Base-by-base conservation (phyloP, 441 rosid species). In the Lepidium campestre region DNA sequence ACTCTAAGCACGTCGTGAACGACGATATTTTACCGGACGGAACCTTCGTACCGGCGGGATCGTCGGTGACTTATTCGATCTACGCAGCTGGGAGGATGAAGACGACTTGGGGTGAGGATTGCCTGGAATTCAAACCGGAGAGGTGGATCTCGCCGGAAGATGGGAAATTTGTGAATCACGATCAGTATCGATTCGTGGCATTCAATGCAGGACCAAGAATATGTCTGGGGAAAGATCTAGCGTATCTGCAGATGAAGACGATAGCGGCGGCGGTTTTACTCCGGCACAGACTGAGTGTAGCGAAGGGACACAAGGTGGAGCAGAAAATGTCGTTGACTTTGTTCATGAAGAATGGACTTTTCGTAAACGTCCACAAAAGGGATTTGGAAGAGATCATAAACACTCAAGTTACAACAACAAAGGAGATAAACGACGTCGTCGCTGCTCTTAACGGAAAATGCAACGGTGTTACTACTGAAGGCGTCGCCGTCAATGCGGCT, bases 311-410 rank as follows among this genome's bases (percentile, higher is more conserved):
- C 40, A 84, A 70, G 65, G 90, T 93, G 75, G 93, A 91, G 88
- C 99, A 93, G 83, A 93, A 93, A 79, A 91, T 93, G 93, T 91
- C 99, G 19, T 46, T 93, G 68, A 93, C 99, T 7, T 50, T 93
- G 74, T 93, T 93, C 72, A 93, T 93, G 99, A 86, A 91, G 75
- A 62, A 89, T 20, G 97, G 99, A 57, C 88, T 93, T 9, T 67
- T 77, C 67, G 96, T 93, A 1, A 78, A 82, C 17, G 81, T 89
- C 50, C 84, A 77, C 2, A 40, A 59, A 68, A 85, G 99, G 65
- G 89, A 91, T 50, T 53, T 93, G 36, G 69, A 52, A 39, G 81
- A 49, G 7, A 54, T 74, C 2, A 59, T 82, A 53, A 75, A 60
- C 41, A 77, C 56, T 34, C 31, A 81, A 4, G 70, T 54, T 72